phyloP scores from a whole-genome alignment of 805 yeast species.

The Yamadazyma takamatsuzukensis region DNA sequence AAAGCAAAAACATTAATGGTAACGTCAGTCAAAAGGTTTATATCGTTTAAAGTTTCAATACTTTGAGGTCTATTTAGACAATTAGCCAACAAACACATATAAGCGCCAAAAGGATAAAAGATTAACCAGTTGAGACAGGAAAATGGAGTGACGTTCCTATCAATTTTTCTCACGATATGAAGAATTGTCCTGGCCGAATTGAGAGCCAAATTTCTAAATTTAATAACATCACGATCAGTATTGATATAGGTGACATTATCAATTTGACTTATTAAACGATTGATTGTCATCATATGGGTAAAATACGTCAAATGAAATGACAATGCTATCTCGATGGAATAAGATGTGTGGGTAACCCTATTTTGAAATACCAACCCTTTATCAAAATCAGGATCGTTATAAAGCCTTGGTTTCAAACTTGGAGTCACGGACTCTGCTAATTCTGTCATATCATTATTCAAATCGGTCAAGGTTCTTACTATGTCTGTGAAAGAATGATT shows the following conservation, averaged over 20 bases:
- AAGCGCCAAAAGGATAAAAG: slow-evolving; percentile 31
- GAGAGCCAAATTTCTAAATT: slow-evolving; percentile 27
- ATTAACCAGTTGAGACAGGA: slow-evolving; percentile 30
- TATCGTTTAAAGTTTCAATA: slow-evolving; percentile 24
- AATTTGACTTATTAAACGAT: slow-evolving; percentile 20
- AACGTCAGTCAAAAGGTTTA: slow-evolving; percentile 23
- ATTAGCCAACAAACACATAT: slow-evolving; percentile 23
- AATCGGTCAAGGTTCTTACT: slow-evolving; percentile 16
- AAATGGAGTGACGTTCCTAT: slow-evolving; percentile 15
- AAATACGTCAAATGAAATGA: slow-evolving; percentile 29
- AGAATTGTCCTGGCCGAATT: slow-evolving; percentile 38
- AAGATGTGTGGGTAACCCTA: neutral
- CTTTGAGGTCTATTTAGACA: slow-evolving; percentile 28
- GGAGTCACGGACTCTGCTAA: slow-evolving; percentile 18
- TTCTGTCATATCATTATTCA: slow-evolving; percentile 27
- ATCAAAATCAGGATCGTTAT: slow-evolving; percentile 28
- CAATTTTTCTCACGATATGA: slow-evolving; percentile 19
- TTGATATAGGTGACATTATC: slow-evolving; percentile 9
- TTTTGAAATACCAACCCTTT: slow-evolving; percentile 3
- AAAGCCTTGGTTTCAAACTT: slow-evolving; percentile 25
- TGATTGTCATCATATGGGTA: slow-evolving; percentile 34
- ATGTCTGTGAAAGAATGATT: slow-evolving; percentile 17
- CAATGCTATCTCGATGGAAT: slow-evolving; percentile 14
- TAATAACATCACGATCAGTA: slow-evolving; percentile 15
- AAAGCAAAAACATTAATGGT: slow-evolving; percentile 14